Percentiles rank a stretch among this genome's conserved stretches.
These are phyloP conservation scores for Coemansia sp. DNA, from an alignment of 192 early-diverging fungal genomes.

Conservation along the genomic window DNA sequence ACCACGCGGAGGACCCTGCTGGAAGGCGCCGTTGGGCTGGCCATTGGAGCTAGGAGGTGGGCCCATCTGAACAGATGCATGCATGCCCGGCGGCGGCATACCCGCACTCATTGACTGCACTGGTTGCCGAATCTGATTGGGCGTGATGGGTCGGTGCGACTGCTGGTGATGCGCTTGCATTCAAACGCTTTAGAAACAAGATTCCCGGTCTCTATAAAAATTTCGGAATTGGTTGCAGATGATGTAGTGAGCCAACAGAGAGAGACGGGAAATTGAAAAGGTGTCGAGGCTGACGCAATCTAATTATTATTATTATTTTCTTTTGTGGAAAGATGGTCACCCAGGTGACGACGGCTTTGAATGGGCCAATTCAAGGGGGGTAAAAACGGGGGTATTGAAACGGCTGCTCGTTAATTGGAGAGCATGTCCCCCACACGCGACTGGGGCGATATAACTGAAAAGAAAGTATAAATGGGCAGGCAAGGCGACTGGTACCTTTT, in stretches of 20 bases:
- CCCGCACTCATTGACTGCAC: slow-evolving; percentile 31
- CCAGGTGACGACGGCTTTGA: background rate
- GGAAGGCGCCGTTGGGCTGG: slow-evolving; percentile 34
- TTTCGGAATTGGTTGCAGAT: background rate
- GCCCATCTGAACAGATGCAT: slow-evolving; percentile 25
- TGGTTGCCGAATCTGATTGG: slow-evolving; percentile 31
- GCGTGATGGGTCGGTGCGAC: slow-evolving; percentile 34
- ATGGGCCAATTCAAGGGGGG: background rate
- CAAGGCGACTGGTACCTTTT: too few relatives aligned
- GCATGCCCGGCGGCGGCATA: slow-evolving; percentile 44
- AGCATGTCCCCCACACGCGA: too few relatives aligned
- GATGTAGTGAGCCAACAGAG: background rate
- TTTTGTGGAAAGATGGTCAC: too few relatives aligned
- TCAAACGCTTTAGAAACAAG: background rate
- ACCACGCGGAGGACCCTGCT: slow-evolving; percentile 15
- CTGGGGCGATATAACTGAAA: background rate
- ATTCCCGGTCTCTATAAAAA: background rate
- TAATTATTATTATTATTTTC: too few relatives aligned
- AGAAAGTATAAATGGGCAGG: too few relatives aligned
- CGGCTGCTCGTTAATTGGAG: too few relatives aligned
- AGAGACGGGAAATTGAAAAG: too few relatives aligned
- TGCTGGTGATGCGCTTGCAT: slow-evolving; percentile 50
- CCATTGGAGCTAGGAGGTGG: slow-evolving; percentile 11
- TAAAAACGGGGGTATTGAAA: background rate
- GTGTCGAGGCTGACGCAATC: too few relatives aligned